Base-by-base conservation (phyloP, 345 rosid species). In the Moringa oleifera region DNA sequence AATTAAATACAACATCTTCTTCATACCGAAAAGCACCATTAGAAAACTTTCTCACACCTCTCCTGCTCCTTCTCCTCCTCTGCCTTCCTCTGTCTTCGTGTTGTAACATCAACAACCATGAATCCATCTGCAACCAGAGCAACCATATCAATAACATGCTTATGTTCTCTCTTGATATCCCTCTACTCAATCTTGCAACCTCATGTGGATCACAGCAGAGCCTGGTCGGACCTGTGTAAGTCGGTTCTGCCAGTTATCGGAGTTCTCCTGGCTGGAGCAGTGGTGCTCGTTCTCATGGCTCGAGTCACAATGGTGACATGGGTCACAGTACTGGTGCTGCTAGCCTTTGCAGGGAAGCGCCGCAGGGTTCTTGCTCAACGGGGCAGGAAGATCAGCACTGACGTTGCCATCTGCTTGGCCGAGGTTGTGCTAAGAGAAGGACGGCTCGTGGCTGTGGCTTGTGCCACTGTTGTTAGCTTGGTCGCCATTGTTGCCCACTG, bases 271-370 rank as follows among this genome's bases (percentile, higher is more conserved):
- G 58, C 63, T 0, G 23, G 23, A 0, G 22, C 33, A 28, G 8
- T 28, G 8, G 3, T 78, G 67, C 57, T 78, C 24, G 77, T 79
- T 15, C 51, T 76, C 0, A 85, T 79, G 9, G 85, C 77, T 13
- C 80, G 88, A n/a, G 83, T 79, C 68, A 73, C 79, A 25, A 23
- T 83, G 69, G 49, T 83, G 71, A 68, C 79, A 1, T 80, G 85
- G 88, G 78, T 83, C 67, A 74, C 83, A 6, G 72, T 79, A 28
- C 63, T 77, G 16, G 83, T 81, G 61, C 72, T 81, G 62, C 79
- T 83, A 0, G 69, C 82, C 53, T 74, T 81, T 36, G 69, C 82
- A 4, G 81, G 88, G 25, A 83, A 70, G 49, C 79, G 80, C 4
- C 73, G 82, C 23, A 66, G 74, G 9, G 75, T 78, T 33, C 80